These are phyloP conservation scores for Penicillium argentinense DNA, from an alignment of 495 filamentous ascomycete species.

Conservation along the genomic window DNA sequence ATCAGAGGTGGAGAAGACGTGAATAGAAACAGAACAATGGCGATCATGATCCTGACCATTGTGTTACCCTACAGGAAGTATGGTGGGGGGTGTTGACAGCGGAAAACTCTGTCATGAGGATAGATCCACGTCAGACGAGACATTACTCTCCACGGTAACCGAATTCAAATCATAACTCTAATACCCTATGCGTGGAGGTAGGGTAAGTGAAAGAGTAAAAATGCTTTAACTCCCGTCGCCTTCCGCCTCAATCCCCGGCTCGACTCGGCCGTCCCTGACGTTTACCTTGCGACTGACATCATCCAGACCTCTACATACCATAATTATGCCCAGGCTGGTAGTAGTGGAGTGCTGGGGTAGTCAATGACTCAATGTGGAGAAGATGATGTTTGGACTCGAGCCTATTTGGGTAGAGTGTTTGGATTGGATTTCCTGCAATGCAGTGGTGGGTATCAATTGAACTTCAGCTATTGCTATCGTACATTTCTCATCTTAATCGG, in stretches of 20 bases:
- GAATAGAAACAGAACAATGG: background rate
- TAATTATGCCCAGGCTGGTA: no score
- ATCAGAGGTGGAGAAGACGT: background rate
- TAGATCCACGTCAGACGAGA: conserved; percentile 3
- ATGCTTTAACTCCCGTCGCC: conserved; percentile 16
- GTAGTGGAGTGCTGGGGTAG: no score
- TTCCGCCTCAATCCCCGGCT: conserved; percentile 7
- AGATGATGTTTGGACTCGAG: conserved; percentile 11
- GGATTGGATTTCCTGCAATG: background rate
- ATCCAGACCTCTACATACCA: no score
- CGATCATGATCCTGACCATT: no score
- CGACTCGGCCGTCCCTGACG: background rate
- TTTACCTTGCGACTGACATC: background rate
- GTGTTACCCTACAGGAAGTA: no score
- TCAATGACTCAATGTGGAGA: conserved; percentile 12
- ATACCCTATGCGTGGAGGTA: no score
- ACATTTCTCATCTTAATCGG: background rate
- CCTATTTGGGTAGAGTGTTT: conserved; percentile 8
- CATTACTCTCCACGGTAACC: no score
- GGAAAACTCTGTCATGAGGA: background rate
- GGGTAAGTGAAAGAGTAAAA: no score
- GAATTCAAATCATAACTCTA: no score
- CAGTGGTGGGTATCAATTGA: conserved; percentile 8
- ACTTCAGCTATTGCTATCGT: conserved; percentile 8
- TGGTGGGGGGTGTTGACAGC: background rate